Percentiles rank a stretch among this genome's conserved stretches.
Conservation (phyloP, 2,329 filamentous ascomycete species). For the Aspergillus japonicus region DNA sequence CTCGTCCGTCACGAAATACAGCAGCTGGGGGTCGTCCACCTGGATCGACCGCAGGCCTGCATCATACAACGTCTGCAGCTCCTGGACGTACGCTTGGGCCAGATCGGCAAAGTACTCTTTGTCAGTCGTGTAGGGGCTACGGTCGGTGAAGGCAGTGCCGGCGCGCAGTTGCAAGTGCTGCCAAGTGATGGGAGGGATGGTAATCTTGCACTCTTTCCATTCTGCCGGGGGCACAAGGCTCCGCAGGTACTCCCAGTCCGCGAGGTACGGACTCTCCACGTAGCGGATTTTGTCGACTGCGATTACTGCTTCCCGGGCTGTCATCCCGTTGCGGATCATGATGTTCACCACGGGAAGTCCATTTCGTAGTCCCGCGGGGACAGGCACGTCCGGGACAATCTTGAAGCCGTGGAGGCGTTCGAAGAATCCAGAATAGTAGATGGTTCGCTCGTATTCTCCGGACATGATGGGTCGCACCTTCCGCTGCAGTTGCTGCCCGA, state of each 20-base stretch:
- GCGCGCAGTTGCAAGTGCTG: conserved; percentile 59
- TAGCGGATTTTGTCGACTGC: conserved; percentile 3
- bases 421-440: conserved; percentile 27
- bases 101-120: conserved; percentile 61
- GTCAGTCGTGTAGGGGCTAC: conserved; percentile 52
- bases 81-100: conserved; percentile 57
- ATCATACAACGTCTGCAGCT: conserved; percentile 57
- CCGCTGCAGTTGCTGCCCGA: conserved; percentile 20
- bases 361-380: conserved; percentile 1
- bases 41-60: conserved; percentile 60
- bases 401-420: conserved; percentile 22
- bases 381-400: conserved; percentile 7
- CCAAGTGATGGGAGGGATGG: conserved; percentile 60
- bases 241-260: conserved; percentile 52
- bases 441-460: conserved; percentile 24
- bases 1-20: conserved; percentile 62
- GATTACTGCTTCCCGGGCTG: neutral
- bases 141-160: conserved; percentile 49
- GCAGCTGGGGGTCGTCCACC: conserved; percentile 55
- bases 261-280: conserved; percentile 37
- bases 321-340: neutral
- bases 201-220: conserved; percentile 61
- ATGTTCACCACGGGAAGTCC: neutral
- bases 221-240: conserved; percentile 54
- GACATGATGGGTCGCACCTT: conserved; percentile 22